A percentile compares a stretch with the other conserved stretches of the same genome.
These are phyloP conservation scores for Telfairia occidentalis DNA, from an alignment of 331 rosid genomes.

Conservation along the genomic window DNA sequence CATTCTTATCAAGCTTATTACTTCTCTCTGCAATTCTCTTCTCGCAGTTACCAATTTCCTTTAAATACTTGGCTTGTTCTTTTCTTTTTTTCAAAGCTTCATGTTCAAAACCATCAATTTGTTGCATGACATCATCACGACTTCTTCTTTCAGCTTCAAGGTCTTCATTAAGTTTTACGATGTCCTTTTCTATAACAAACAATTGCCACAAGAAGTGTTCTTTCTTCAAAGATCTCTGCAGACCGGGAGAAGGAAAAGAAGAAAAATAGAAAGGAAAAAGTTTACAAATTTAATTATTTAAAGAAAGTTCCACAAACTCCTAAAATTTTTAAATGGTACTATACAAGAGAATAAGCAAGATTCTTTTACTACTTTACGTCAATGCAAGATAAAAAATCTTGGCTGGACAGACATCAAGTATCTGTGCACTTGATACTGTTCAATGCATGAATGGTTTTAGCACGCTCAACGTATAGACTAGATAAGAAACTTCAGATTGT, in stretches of 20 bases:
- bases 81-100: constrained; percentile 68
- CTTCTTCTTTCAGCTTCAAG: constrained; percentile 51
- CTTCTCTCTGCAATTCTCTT: constrained; percentile 63
- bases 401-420: neutral
- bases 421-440: neutral
- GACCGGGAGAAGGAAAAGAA: neutral
- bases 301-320: neutral
- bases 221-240: constrained; percentile 71
- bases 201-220: constrained; percentile 84
- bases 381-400: neutral
- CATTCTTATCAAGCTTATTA: constrained; percentile 62
- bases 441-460: neutral
- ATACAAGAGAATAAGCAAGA: neutral
- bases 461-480: neutral
- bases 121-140: constrained; percentile 52
- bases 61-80: constrained; percentile 59
- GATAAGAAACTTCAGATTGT: constrained; percentile 4
- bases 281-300: neutral
- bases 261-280: neutral
- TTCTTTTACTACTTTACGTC: neutral
- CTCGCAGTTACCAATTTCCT: constrained; percentile 55
- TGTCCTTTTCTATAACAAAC: constrained; percentile 56
- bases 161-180: constrained; percentile 43
- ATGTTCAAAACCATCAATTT: constrained; percentile 44
- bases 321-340: neutral